phyloP scores from a whole-genome alignment of 805 yeast genomes.

The Yamadazyma philogaea region DNA sequence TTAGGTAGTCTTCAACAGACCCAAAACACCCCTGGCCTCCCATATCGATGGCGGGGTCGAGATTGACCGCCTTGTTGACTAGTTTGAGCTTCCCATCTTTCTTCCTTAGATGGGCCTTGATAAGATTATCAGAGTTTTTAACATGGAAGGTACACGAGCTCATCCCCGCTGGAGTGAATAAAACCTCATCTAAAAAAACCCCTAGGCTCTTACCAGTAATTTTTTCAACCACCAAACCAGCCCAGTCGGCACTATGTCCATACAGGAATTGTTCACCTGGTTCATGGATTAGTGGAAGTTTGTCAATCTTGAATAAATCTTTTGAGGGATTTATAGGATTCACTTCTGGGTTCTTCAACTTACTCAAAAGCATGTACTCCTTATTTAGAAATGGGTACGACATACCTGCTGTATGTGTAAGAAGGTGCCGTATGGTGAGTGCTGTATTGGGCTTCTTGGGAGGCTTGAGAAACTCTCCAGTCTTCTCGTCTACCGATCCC shows the following conservation, averaged over 20 bases:
- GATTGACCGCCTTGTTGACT: constrained; percentile 10
- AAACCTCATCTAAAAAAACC: constrained; percentile 25
- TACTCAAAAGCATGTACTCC: constrained; percentile 25
- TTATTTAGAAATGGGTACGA: constrained; percentile 30
- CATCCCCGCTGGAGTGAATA: constrained; percentile 38
- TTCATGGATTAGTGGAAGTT: constrained; percentile 29
- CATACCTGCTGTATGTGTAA: constrained; percentile 34
- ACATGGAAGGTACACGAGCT: constrained; percentile 24
- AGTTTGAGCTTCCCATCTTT: constrained; percentile 12
- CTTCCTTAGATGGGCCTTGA: constrained; percentile 18
- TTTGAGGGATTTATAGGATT: constrained; percentile 18
- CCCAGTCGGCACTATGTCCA: constrained; percentile 39
- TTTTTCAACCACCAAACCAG: constrained; percentile 34
- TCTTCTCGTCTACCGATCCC: constrained; percentile 22
- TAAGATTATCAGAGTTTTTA: constrained; percentile 13
- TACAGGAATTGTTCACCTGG: constrained; percentile 39
- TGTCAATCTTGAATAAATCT: constrained; percentile 24
- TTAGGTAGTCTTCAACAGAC: constrained; percentile 35
- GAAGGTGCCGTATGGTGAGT: constrained; percentile 28
- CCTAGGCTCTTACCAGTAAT: constrained; percentile 32
- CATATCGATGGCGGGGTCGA: constrained; percentile 31
- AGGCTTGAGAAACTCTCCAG: constrained; percentile 22
- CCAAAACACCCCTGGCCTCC: constrained; percentile 46
- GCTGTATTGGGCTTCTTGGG: constrained; percentile 23
- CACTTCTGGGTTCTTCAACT: constrained; percentile 5